Evolutionary conservation across 2,329 filamentous ascomycete species (phyloP).

Genomic region (Xylariaceae sp.): DNA sequence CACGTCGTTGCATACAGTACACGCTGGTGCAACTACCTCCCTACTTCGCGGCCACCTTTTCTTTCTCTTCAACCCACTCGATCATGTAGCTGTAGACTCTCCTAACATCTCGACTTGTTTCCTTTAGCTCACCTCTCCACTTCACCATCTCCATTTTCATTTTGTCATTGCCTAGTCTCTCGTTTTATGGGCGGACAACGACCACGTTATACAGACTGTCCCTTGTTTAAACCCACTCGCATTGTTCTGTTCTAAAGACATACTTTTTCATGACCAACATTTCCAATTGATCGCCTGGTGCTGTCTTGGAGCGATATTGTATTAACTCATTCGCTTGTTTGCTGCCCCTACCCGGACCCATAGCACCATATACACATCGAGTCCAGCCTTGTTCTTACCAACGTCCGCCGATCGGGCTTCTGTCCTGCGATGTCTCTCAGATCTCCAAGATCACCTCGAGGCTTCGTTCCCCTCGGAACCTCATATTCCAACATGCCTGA

Average conservation of each 20-base stretch:
- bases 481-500: slow-evolving; percentile 30
- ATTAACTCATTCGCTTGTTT: slow-evolving; percentile 21
- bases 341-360: background rate
- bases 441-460: slow-evolving; percentile 38
- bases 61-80: slow-evolving; percentile 1
- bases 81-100: slow-evolving; percentile 6
- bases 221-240: slow-evolving; percentile 11
- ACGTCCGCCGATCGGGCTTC: too few species aligned
- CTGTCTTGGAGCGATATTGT: slow-evolving; percentile 30
- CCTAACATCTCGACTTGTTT: slow-evolving; percentile 3
- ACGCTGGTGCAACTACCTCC: too few species aligned
- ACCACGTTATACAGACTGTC: slow-evolving; percentile 17
- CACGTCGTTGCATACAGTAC: too few species aligned
- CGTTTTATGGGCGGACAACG: slow-evolving; percentile 32
- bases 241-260: background rate
- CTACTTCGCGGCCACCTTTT: background rate
- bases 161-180: slow-evolving; percentile 29
- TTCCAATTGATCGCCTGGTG: slow-evolving; percentile 40
- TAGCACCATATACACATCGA: background rate
- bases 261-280: slow-evolving; percentile 14
- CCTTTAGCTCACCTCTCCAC: background rate
- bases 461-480: slow-evolving; percentile 38
- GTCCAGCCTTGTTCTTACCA: background rate
- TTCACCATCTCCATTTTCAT: background rate
- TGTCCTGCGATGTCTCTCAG: slow-evolving; percentile 37